Conservation (phyloP, 2,329 filamentous ascomycete species). For the Penicillium sumatraense region DNA sequence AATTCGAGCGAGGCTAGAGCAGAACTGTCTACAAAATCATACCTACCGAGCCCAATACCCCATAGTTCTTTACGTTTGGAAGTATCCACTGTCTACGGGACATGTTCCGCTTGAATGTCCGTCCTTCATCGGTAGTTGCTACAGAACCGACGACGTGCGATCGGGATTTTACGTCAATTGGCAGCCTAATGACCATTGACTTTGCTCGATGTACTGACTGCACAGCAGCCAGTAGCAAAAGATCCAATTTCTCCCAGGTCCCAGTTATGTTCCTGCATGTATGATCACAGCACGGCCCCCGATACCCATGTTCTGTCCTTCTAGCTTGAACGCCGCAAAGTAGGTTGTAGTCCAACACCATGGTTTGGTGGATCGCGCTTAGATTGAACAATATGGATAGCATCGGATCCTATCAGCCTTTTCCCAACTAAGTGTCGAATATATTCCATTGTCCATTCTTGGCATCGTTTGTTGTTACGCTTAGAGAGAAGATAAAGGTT, state of each 20-base stretch:
- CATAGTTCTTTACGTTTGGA: too few relatives aligned
- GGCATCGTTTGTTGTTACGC: slow-evolving; percentile 38
- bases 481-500: slow-evolving; percentile 8
- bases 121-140: neutral
- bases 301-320: neutral
- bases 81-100: neutral
- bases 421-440: slow-evolving; percentile 30
- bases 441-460: slow-evolving; percentile 42
- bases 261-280: neutral
- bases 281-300: slow-evolving; percentile 5
- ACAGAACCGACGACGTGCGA: neutral
- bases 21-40: too few relatives aligned
- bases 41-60: too few relatives aligned
- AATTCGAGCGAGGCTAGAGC: too few relatives aligned
- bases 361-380: slow-evolving; percentile 35
- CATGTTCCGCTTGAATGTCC: neutral
- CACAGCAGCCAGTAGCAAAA: neutral
- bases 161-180: neutral
- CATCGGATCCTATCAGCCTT: slow-evolving; percentile 23
- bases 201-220: neutral
- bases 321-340: slow-evolving; percentile 5
- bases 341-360: slow-evolving; percentile 30
- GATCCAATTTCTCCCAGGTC: neutral
- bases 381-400: slow-evolving; percentile 33
- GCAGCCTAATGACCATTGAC: neutral